Conservation (phyloP, 208 protist genomes). For the Leishmania mexicana region DNA sequence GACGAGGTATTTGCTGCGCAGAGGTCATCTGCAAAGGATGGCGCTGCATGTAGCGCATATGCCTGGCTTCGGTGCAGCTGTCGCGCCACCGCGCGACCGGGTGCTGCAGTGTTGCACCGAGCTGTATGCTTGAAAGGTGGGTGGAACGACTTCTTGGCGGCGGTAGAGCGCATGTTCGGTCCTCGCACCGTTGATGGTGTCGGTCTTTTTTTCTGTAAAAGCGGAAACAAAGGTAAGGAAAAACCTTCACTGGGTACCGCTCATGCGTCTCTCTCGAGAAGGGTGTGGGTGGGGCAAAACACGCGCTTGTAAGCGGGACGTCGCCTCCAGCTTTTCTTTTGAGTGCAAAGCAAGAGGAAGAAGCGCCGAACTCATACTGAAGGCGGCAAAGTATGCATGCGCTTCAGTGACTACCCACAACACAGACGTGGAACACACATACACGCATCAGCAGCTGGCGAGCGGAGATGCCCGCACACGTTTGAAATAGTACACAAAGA, state of each 20-base stretch:
- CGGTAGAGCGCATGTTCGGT: not conserved
- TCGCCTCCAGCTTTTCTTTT: not conserved
- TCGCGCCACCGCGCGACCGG: not conserved
- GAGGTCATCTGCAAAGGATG: not conserved
- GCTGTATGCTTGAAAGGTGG: slow-evolving; percentile 20
- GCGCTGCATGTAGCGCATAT: not conserved
- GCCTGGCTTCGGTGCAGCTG: not conserved
- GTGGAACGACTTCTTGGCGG: slow-evolving; percentile 11
- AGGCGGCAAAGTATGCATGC: not conserved
- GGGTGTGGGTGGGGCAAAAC: not conserved
- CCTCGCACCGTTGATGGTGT: not conserved
- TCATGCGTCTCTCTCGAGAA: not conserved
- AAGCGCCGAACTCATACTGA: not conserved
- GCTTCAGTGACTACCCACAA: not conserved
- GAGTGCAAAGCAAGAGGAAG: not conserved
- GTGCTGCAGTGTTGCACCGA: not conserved
- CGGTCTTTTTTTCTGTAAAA: not conserved
- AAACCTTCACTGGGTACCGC: not conserved
- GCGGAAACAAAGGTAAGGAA: not conserved
- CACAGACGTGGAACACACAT: not conserved
- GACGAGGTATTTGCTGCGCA: not conserved
- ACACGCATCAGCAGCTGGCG: not conserved
- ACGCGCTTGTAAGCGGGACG: not conserved
- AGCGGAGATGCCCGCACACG: not conserved
- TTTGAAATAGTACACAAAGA: not conserved